Base-by-base conservation (phyloP, 2,329 filamentous ascomycete genomes). In the Penicillium occitanis region DNA sequence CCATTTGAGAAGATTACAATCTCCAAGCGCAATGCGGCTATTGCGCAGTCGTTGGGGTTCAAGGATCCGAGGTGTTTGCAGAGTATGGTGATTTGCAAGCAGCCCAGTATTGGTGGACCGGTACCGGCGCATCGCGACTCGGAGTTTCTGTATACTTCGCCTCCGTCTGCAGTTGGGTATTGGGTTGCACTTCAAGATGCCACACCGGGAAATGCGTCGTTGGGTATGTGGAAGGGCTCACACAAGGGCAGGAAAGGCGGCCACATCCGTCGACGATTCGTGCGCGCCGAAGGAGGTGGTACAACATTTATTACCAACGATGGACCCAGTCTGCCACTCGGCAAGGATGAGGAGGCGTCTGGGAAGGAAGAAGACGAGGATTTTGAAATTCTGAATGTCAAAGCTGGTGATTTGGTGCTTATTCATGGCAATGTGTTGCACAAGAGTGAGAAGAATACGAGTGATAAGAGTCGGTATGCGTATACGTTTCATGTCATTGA, bases 401-500 rank as follows among this genome's bases (percentile, higher is more conserved):
- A 93, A 81, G 93, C 93, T 0, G 95, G 95, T 0, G 91, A 91
- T 57, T 78, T 99, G 77, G 93, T 98, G 58, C 80, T 99, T 68
- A 98, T 99, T 70, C 94, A 99, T 81, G 95, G 95, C 1, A 98
- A 98, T 78, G 80, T 97, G 72, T 77, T 98, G 81, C 95, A 99
- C 80, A 96, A 96, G 87, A 97, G 93, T 76, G 93, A 97, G 86
- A 91, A 86, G 84, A 99, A 99, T 76, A 85, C 87, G 65, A 96
- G 93, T 76, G 80, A 85, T 69, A 94, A 92, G 83, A 93, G 93
- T 25, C 85, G 94, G 70, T 96, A 95, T 75, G 97, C 97, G 63
- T 99, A 98, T 79, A 98, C 95, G 0, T 99, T 98, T 77, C 95
- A 99, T 81, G 87, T 96, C 66, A 98, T 98, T 73, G 95, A 98